These are phyloP conservation scores for Coemansia sp. DNA, from an alignment of 192 early-diverging fungal genomes.

Conservation along the genomic window DNA sequence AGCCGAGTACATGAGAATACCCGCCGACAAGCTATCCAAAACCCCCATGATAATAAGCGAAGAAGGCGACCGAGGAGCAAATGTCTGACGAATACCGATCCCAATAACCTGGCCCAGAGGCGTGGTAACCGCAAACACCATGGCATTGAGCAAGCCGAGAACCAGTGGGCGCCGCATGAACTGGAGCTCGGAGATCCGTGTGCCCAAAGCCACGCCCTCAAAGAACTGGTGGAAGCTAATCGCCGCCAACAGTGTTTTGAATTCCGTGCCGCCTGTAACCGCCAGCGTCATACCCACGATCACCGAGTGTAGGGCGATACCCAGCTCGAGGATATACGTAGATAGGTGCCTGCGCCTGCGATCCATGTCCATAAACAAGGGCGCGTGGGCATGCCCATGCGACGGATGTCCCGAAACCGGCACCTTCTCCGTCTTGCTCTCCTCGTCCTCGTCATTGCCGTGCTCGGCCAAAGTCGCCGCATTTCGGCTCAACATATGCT, in stretches of 20 bases:
- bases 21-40: conserved; percentile 75
- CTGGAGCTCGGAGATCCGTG: conserved; percentile 61
- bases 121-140: conserved; percentile 72
- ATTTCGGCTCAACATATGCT: not conserved
- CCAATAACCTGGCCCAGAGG: conserved; percentile 81
- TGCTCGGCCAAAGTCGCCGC: not conserved
- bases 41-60: conserved; percentile 71
- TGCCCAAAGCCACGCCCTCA: conserved; percentile 75
- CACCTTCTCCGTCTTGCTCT: conserved; percentile 1
- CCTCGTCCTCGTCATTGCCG: conserved; percentile 2
- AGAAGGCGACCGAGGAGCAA: conserved; percentile 55
- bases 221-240: conserved; percentile 77
- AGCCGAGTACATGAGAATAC: conserved; percentile 79
- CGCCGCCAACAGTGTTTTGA: conserved; percentile 61
- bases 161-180: conserved; percentile 30
- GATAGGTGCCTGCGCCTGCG: conserved; percentile 46
- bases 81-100: conserved; percentile 64
- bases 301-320: conserved; percentile 74
- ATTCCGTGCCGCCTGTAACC: conserved; percentile 55
- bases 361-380: conserved; percentile 8
- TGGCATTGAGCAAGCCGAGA: conserved; percentile 56
- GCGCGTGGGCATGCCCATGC: conserved; percentile 19
- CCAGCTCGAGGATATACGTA: conserved; percentile 74
- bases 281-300: conserved; percentile 73
- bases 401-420: not conserved